Percentiles rank a stretch among this genome's conserved stretches.
Evolutionary conservation across 2,329 filamentous ascomycete species (phyloP).

Genomic region (Meredithiella fracta): DNA sequence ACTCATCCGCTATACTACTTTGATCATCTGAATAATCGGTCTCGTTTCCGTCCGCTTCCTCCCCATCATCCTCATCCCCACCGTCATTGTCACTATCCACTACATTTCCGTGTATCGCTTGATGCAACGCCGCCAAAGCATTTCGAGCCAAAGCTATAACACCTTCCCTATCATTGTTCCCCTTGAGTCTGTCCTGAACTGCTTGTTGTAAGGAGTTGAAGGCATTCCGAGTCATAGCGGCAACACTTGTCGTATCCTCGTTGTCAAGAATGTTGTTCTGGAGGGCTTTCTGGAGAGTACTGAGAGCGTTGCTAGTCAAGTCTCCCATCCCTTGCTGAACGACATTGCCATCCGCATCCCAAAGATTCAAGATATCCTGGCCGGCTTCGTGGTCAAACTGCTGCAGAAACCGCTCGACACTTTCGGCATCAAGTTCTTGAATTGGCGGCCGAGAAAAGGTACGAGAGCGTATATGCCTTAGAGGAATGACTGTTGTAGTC

Average conservation of each 20-base stretch:
- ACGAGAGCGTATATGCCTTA: not conserved
- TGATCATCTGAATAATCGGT: conserved; percentile 27
- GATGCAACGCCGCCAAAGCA: conserved; percentile 9
- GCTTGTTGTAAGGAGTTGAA: conserved; percentile 11
- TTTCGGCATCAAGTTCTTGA: conserved; percentile 13
- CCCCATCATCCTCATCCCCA: not conserved
- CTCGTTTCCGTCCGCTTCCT: conserved; percentile 22
- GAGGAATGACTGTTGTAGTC: not conserved
- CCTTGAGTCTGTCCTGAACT: conserved; percentile 21
- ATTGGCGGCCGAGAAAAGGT: conserved; percentile 5
- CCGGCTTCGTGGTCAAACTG: conserved; percentile 30
- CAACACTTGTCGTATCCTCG: conserved; percentile 9
- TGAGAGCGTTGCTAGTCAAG: conserved; percentile 10
- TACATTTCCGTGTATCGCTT: conserved; percentile 20
- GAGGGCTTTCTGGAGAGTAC: conserved; percentile 10
- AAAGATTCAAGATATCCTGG: conserved; percentile 41
- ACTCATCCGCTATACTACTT: conserved; percentile 24
- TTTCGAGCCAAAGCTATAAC: conserved; percentile 17
- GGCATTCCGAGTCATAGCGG: conserved; percentile 11
- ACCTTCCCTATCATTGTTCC: conserved; percentile 30
- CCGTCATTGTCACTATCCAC: conserved; percentile 22
- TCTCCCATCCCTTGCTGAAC: conserved; percentile 20
- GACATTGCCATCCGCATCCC: conserved; percentile 25
- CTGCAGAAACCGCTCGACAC: conserved; percentile 13
- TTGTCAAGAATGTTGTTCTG: conserved; percentile 12